These are phyloP conservation scores for Trametes elegans DNA, from an alignment of 768 basidiomycete species.

Conservation along the genomic window DNA sequence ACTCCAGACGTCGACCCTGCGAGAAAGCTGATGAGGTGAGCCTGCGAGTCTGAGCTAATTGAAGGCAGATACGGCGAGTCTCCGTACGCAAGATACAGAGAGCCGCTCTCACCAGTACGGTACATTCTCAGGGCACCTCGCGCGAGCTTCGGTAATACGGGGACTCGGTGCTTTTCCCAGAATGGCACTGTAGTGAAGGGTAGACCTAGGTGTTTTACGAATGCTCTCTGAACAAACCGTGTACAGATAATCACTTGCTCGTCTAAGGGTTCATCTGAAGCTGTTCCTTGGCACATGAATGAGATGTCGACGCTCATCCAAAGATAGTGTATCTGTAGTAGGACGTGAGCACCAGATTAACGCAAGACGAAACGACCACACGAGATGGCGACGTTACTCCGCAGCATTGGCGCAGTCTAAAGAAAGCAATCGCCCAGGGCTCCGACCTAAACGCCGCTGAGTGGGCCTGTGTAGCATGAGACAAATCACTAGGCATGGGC, in stretches of 20 bases:
- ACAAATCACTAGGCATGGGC: background rate
- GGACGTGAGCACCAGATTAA: background rate
- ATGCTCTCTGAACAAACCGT: too few species aligned
- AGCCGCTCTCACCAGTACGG: constrained; percentile 1
- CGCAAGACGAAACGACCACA: background rate
- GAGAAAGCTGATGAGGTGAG: background rate
- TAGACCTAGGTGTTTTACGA: too few species aligned
- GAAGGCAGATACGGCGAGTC: background rate
- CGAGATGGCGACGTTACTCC: background rate
- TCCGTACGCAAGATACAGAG: background rate
- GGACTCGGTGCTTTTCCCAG: background rate
- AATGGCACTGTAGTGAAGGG: too few species aligned
- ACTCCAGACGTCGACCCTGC: background rate
- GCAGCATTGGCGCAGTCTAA: constrained; percentile 1
- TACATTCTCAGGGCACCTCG: background rate
- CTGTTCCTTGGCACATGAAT: too few species aligned
- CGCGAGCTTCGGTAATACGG: background rate
- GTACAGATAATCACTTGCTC: too few species aligned
- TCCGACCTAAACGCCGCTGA: background rate
- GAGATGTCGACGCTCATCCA: too few species aligned
- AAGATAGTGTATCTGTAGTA: background rate
- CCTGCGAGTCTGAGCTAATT: background rate
- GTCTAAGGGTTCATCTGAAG: too few species aligned
- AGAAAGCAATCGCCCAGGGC: background rate
- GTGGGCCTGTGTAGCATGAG: background rate